A percentile compares a stretch with the other conserved stretches of the same genome.
Evolutionary conservation across 1,139 yeast genomes (phyloP).

Genomic region (Yamadazyma spencermartinsiae): DNA sequence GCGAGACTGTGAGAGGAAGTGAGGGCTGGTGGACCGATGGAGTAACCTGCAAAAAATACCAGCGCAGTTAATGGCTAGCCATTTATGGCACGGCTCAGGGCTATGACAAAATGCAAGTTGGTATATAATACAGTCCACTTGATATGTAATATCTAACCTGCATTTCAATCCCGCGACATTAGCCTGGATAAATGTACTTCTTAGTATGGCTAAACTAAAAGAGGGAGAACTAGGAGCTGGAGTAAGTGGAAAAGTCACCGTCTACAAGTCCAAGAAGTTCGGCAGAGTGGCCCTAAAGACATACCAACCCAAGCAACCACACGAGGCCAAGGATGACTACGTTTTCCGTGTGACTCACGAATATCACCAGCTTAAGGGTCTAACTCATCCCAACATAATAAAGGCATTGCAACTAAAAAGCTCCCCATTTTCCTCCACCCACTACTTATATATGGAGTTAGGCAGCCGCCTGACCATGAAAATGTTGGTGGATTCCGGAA

Average conservation of each 20-base stretch:
- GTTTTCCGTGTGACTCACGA: slow-evolving; percentile 37
- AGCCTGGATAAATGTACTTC: too few relatives aligned
- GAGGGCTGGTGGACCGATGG: too few relatives aligned
- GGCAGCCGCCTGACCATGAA: slow-evolving; percentile 31
- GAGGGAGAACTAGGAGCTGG: slow-evolving; percentile 1
- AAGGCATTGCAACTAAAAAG: slow-evolving; percentile 26
- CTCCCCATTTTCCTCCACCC: slow-evolving; percentile 19
- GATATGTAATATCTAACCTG: too few relatives aligned
- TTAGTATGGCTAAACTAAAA: too few relatives aligned
- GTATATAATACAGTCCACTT: too few relatives aligned
- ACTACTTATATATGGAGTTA: slow-evolving; percentile 29
- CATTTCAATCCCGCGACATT: too few relatives aligned
- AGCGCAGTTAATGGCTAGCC: too few relatives aligned
- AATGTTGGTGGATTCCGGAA: slow-evolving; percentile 6
- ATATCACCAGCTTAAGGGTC: slow-evolving; percentile 25
- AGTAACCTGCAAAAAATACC: too few relatives aligned
- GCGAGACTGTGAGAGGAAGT: too few relatives aligned
- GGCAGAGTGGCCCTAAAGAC: not conserved
- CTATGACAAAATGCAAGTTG: too few relatives aligned
- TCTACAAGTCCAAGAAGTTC: not conserved
- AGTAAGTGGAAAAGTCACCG: not conserved
- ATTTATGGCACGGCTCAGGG: too few relatives aligned
- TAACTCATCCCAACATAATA: slow-evolving; percentile 38
- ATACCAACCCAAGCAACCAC: slow-evolving; percentile 5
- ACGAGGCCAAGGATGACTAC: slow-evolving; percentile 40